These are phyloP conservation scores for Arthrinium puccinioides DNA, from an alignment of 2,329 filamentous ascomycete genomes.

Conservation along the genomic window DNA sequence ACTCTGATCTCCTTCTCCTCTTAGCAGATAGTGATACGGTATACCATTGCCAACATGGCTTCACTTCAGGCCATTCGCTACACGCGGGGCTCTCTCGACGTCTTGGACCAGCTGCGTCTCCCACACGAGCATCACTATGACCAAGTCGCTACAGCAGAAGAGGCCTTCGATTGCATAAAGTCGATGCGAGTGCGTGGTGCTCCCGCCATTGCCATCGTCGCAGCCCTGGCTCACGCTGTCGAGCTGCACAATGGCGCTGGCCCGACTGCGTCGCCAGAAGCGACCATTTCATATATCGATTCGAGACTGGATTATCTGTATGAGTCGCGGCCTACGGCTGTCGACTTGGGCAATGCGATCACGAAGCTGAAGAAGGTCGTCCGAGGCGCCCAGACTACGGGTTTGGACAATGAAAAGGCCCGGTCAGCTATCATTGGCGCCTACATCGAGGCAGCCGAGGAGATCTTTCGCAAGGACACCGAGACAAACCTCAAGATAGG, in stretches of 20 bases:
- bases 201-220: conserved; percentile 97
- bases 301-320: conserved; percentile 79
- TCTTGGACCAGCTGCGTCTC: conserved; percentile 76
- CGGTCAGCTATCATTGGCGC: conserved; percentile 53
- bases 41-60: conserved; percentile 43
- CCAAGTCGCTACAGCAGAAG: conserved; percentile 58
- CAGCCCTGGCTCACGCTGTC: conserved; percentile 78
- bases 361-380: conserved; percentile 65
- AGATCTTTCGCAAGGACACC: conserved; percentile 81
- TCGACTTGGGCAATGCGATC: conserved; percentile 89
- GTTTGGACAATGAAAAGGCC: conserved; percentile 28
- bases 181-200: conserved; percentile 77
- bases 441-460: conserved; percentile 75
- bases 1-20: too few species aligned
- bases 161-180: conserved; percentile 77
- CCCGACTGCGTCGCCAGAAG: conserved; percentile 36
- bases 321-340: conserved; percentile 84
- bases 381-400: conserved; percentile 35
- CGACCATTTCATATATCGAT: conserved; percentile 65
- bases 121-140: conserved; percentile 78
- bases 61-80: conserved; percentile 73
- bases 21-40: too few species aligned
- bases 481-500: conserved; percentile 84
- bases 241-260: conserved; percentile 59
- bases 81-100: conserved; percentile 61